phyloP scores from a whole-genome alignment of 2,329 filamentous ascomycete genomes.

The Aureobasidium musti region DNA sequence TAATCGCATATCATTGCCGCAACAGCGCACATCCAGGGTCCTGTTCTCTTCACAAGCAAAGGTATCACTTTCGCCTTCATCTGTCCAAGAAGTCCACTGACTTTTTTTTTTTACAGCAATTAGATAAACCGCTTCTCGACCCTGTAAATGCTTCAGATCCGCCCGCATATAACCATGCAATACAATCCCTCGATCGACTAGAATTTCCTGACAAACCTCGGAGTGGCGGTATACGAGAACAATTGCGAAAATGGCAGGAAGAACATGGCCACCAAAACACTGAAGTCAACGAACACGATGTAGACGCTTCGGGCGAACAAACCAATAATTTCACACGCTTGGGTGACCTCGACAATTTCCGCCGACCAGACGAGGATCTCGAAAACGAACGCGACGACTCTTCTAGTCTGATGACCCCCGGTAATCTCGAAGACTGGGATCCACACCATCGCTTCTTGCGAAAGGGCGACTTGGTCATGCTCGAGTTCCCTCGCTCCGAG shows the following conservation, averaged over 20 bases:
- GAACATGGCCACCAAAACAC: conserved; percentile 41
- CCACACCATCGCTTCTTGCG: conserved; percentile 44
- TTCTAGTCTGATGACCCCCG: conserved; percentile 33
- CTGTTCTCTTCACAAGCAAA: not conserved
- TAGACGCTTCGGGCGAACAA: conserved; percentile 35
- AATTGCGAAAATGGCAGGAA: conserved; percentile 49
- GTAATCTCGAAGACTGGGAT: conserved; percentile 41
- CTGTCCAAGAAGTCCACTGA: not conserved
- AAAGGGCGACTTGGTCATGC: conserved; percentile 54
- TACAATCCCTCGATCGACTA: not conserved
- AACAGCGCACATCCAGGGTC: not conserved
- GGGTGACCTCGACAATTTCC: conserved; percentile 36
- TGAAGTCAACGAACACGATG: conserved; percentile 33
- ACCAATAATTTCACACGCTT: conserved; percentile 39
- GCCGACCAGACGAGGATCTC: conserved; percentile 34
- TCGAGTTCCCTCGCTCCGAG: conserved; percentile 37
- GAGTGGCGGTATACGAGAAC: conserved; percentile 39
- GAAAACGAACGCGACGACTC: conserved; percentile 35
- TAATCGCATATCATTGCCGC: not conserved
- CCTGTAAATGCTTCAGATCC: not conserved
- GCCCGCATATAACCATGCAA: conserved; percentile 11
- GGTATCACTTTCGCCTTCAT: not conserved
- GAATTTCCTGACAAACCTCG: not conserved
- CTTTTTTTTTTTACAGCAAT: not conserved
- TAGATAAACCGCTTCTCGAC: not conserved